Evolutionary conservation across 371 early-diverging fungal genomes (phyloP).

Genomic region (Rhizopus stolonifer): DNA sequence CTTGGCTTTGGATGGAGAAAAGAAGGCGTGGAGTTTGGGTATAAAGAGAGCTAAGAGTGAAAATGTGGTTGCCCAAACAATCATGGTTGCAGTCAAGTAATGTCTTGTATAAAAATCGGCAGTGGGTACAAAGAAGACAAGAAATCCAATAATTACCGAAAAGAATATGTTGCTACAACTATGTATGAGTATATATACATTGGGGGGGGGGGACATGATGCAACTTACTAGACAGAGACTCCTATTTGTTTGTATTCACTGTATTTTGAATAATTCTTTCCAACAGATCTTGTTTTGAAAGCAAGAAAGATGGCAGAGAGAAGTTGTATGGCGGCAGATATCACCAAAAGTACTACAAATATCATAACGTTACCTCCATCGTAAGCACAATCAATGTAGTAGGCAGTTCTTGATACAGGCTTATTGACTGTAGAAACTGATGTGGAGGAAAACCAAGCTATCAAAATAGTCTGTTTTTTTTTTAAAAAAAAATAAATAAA

Average conservation of each 20-base stretch:
- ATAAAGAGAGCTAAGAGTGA: conserved; percentile 52
- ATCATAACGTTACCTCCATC: conserved; percentile 29
- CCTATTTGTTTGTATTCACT: conserved; percentile 62
- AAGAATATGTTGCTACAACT: conserved; percentile 56
- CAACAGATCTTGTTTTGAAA: conserved; percentile 56
- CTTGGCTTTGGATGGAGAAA: conserved; percentile 13
- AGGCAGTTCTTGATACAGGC: conserved; percentile 34
- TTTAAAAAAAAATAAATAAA: background rate
- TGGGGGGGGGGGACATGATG: too few relatives aligned
- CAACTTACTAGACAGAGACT: conserved; percentile 58
- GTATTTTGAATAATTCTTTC: conserved; percentile 50
- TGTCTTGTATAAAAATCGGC: conserved; percentile 54
- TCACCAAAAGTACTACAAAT: conserved; percentile 33
- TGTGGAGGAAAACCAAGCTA: conserved; percentile 40
- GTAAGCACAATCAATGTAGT: conserved; percentile 48
- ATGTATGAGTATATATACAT: too few relatives aligned
- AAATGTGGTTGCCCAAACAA: conserved; percentile 59
- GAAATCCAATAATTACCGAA: conserved; percentile 50
- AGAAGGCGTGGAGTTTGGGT: conserved; percentile 51
- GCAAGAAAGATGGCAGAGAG: conserved; percentile 53
- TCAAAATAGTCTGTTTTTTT: conserved; percentile 35
- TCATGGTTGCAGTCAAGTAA: conserved; percentile 49
- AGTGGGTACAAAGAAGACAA: conserved; percentile 48
- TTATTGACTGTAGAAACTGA: conserved; percentile 28
- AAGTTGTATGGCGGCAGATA: conserved; percentile 39